Evolutionary conservation across 2,329 filamentous ascomycete genomes (phyloP), one percentile per base, ranked within the genome.

Genomic region (Exophiala bonariae): DNA sequence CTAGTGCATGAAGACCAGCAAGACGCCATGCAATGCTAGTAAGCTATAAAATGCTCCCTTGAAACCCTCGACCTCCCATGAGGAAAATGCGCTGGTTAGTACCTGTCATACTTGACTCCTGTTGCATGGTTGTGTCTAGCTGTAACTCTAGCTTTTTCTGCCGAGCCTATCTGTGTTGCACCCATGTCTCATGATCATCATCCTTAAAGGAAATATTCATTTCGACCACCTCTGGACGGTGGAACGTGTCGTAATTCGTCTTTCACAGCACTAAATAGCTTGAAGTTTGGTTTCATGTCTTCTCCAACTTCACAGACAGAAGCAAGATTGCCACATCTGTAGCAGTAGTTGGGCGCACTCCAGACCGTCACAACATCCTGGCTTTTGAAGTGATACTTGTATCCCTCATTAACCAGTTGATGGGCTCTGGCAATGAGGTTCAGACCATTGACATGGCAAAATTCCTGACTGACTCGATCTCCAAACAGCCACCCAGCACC

Each of bases 291-390:
- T 51, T 89, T 84, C 42, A 96, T 77, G 61, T 93, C 86, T 61
- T 87, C 86, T 57, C 86, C 84, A 20, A 96, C 83, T 42, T 90
- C 90, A 85, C 96, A 96, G 65, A 96, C 95, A 4, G 80, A 83
- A 16, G 83, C 83, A 52, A 87, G 73, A 50, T 76, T 81, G 41
- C 93, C 93, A 69, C 93, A 99, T 33, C 91, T 79, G 68, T 96
- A 96, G 70, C 89, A 95, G 71, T 95, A 95, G 63, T 95, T 99
- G 2, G 93, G 93, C 3, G 93, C 93, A 66, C 89, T 96, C 78
- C 83, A 87, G 18, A 87, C 83, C 1, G 83, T 87, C 14, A 96
- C 91, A 33, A 96, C 91, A 10, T 95, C 95, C 71, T 93, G 92
- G 66, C 96, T 88, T 44, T 86, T 80, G 71, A 97, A 97, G 66